A percentile compares a stretch with the other conserved stretches of the same genome.
phyloP scores from a whole-genome alignment of 164 flowering plant genomes.

The Echeveria elegans region DNA sequence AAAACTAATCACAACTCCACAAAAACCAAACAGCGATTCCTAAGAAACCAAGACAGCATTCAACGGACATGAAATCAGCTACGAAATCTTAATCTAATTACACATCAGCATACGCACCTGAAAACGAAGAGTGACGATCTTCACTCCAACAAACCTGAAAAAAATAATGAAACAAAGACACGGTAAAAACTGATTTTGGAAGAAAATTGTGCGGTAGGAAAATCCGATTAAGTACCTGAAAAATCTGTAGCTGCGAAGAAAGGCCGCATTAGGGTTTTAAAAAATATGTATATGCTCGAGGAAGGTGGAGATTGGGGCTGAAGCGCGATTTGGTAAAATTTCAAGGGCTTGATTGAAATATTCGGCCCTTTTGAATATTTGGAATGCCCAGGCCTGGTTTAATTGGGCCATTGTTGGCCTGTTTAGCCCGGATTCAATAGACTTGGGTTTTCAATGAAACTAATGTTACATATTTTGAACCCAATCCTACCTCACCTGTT shows the following conservation, averaged over 20 bases:
- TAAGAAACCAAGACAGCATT: too few relatives aligned
- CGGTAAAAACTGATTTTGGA: background rate
- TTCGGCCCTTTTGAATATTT: background rate
- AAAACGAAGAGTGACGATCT: background rate
- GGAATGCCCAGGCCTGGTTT: background rate
- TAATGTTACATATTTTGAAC: too few relatives aligned
- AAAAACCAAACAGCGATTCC: too few relatives aligned
- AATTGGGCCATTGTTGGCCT: background rate
- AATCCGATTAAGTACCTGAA: background rate
- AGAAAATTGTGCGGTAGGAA: background rate
- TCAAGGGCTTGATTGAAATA: background rate
- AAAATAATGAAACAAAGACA: background rate
- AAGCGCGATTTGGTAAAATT: background rate
- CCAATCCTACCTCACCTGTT: too few relatives aligned
- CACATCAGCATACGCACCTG: background rate
- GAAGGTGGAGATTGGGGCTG: background rate
- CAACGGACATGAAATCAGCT: too few relatives aligned
- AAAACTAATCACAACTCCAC: too few relatives aligned
- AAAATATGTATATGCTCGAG: background rate
- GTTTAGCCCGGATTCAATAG: too few relatives aligned
- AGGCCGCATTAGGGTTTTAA: background rate
- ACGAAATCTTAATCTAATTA: too few relatives aligned
- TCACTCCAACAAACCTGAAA: background rate
- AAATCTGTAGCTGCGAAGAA: background rate
- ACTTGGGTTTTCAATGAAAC: too few relatives aligned